Evolutionary conservation across 768 basidiomycete species (phyloP).

Genomic region (Leucogyrophana mollusca): DNA sequence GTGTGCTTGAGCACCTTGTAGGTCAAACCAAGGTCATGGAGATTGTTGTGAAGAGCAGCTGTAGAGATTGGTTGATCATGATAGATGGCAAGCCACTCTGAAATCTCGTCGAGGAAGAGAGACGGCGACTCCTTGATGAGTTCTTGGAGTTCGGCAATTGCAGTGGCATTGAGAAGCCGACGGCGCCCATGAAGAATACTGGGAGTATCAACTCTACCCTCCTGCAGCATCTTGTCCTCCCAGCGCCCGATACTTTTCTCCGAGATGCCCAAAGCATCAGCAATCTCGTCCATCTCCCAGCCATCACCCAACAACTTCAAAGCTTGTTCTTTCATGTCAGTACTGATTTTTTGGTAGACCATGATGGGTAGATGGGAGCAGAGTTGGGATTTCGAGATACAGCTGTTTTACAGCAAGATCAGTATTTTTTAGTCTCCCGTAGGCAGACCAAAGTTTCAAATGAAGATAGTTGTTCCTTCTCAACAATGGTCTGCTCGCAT

Average conservation of each 20-base stretch:
- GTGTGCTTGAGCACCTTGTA: conserved; percentile 17
- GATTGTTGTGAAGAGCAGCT: conserved; percentile 13
- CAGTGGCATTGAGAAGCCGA: conserved; percentile 14
- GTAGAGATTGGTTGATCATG: conserved; percentile 21
- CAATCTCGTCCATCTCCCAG: conserved; percentile 18
- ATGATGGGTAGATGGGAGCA: too few relatives aligned
- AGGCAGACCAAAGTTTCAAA: conserved; percentile 1
- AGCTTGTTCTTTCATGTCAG: conserved; percentile 25
- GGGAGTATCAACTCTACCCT: conserved; percentile 12
- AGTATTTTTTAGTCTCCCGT: background rate
- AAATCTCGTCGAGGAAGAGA: conserved; percentile 21
- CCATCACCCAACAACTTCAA: conserved; percentile 21
- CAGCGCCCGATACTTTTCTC: conserved; percentile 23
- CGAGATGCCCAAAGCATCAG: conserved; percentile 21
- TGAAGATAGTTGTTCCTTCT: background rate
- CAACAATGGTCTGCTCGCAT: conserved; percentile 1
- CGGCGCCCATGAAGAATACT: conserved; percentile 19
- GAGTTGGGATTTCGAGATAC: too few relatives aligned
- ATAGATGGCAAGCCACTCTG: conserved; percentile 17
- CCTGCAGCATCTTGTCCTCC: conserved; percentile 17
- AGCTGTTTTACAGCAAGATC: too few relatives aligned
- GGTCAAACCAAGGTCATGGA: conserved; percentile 14
- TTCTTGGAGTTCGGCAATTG: conserved; percentile 17
- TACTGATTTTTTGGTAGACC: conserved; percentile 21
- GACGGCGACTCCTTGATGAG: conserved; percentile 14